Evolutionary conservation across 2,329 filamentous ascomycete genomes (phyloP), one percentile per base, ranked within the genome.

Genomic region (Pseudogymnoascus sp.): DNA sequence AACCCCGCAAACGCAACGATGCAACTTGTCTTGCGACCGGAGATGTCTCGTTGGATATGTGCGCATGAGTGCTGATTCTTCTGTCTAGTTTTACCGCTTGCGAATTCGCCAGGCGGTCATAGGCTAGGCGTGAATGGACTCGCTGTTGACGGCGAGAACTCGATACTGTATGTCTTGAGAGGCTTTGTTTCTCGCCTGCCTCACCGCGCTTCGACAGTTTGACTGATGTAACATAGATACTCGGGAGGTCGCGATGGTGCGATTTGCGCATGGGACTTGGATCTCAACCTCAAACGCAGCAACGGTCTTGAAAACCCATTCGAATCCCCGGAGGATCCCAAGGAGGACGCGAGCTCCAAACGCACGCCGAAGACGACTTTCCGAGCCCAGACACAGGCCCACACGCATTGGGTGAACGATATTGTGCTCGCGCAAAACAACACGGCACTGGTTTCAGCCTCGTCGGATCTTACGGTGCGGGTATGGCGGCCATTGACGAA

Each of bases 171-270:
- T 81, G 89, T 54, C 4, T 64, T 66, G 67, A 62, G 67, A 64
- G 60, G 5, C 26, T 29, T 23, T 18, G 21, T 60, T 59, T 39
- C 60, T 54, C 62, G 26, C 18, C 29, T 40, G 31, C 36, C n/a
- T 29, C 16, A 16, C 47, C 6, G 39, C 59, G 31, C 12, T 64
- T 31, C 10, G 16, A 18, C 64, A 21, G 60, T 67, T 69, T 61
- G 36, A 39, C 65, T 70, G 63, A 73, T 71, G 64, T 69, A 71
- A 68, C 65, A 65, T 69, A 97, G 93, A 71, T 99, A 97, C 78
- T 97, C 95, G 54, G 95, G 91, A 68, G 95, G 95, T 65, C 88
- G 95, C 73, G 95, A 99, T 77, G 95, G 95, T 70, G 89, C 95
- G 61, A 88, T 99, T 69, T 99, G 95, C 78, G 91, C 93, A 66